phyloP scores from a whole-genome alignment of 2,329 filamentous ascomycete genomes.

The Colletotrichum agaves region DNA sequence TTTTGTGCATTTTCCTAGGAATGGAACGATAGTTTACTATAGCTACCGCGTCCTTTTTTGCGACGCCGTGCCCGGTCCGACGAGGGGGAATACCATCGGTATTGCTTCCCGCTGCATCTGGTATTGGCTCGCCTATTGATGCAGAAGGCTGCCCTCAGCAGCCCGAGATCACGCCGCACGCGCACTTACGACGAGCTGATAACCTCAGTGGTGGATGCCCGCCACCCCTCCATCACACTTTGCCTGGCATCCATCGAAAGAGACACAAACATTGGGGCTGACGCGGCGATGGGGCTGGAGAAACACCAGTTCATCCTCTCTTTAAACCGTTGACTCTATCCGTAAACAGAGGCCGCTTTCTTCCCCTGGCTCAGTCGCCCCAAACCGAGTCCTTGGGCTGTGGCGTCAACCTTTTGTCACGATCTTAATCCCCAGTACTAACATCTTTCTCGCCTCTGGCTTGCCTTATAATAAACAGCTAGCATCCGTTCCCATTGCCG shows the following conservation, averaged over 20 bases:
- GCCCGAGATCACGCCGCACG: not conserved
- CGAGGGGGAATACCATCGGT: not conserved
- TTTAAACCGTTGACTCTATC: not conserved
- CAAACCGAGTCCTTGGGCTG: not conserved
- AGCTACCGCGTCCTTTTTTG: not conserved
- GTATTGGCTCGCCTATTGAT: slow-evolving; percentile 11
- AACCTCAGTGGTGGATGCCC: accelerated
- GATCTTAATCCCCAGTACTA: not conserved
- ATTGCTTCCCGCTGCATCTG: not conserved
- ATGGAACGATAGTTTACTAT: not conserved
- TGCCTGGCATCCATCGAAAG: not conserved
- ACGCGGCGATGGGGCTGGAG: not conserved
- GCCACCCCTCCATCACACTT: not conserved
- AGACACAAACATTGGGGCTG: not conserved
- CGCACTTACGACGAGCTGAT: not conserved
- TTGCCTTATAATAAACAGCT: not conserved
- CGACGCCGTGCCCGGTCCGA: slow-evolving; percentile 5
- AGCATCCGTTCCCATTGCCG: too few species aligned
- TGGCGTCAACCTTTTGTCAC: slow-evolving; percentile 29
- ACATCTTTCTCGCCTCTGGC: not conserved
- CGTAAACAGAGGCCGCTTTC: not conserved
- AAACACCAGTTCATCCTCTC: not conserved
- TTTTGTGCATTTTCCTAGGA: not conserved
- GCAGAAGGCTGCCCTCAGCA: not conserved
- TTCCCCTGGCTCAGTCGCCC: not conserved